phyloP scores from a whole-genome alignment of 2,329 filamentous ascomycete genomes.

The Xylariaceae sp. region DNA sequence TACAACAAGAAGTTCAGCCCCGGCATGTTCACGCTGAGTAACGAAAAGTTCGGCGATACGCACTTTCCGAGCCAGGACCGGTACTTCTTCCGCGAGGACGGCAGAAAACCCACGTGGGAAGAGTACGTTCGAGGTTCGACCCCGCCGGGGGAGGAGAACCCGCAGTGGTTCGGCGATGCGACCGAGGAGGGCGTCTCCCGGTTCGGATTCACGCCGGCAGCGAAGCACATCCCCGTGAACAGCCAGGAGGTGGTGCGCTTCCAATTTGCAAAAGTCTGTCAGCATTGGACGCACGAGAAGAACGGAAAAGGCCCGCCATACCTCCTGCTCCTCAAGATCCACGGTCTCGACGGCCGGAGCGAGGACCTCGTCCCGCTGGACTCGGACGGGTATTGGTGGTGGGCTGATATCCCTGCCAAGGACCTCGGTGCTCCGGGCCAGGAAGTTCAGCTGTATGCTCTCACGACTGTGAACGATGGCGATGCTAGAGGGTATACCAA shows the following conservation, averaged over 20 bases:
- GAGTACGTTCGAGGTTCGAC: slow-evolving; percentile 68
- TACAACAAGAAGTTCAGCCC: slow-evolving; percentile 68
- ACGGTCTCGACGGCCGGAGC: slow-evolving; percentile 60
- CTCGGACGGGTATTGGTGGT: slow-evolving; percentile 76
- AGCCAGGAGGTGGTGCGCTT: slow-evolving; percentile 61
- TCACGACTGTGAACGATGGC: slow-evolving; percentile 45
- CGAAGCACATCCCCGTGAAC: slow-evolving; percentile 55
- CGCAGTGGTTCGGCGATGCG: slow-evolving; percentile 41
- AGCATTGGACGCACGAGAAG: slow-evolving; percentile 73
- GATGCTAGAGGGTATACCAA: slow-evolving; percentile 46
- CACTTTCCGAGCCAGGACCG: slow-evolving; percentile 69
- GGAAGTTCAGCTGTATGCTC: slow-evolving; percentile 57
- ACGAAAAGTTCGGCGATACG: slow-evolving; percentile 72
- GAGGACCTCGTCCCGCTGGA: slow-evolving; percentile 66
- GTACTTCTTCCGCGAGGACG: slow-evolving; percentile 72
- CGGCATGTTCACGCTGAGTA: slow-evolving; percentile 52
- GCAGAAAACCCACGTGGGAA: slow-evolving; percentile 65
- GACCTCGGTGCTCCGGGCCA: slow-evolving; percentile 66
- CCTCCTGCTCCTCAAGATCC: slow-evolving; percentile 63
- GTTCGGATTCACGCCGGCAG: slow-evolving; percentile 56
- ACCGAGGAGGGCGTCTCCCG: slow-evolving; percentile 47
- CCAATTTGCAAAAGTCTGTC: slow-evolving; percentile 72
- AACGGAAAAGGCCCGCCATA: slow-evolving; percentile 62
- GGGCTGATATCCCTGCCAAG: slow-evolving; percentile 64
- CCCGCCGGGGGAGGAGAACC: slow-evolving; percentile 38